These are phyloP conservation scores for Mycena vitilis DNA, from an alignment of 768 basidiomycete species.

Conservation along the genomic window DNA sequence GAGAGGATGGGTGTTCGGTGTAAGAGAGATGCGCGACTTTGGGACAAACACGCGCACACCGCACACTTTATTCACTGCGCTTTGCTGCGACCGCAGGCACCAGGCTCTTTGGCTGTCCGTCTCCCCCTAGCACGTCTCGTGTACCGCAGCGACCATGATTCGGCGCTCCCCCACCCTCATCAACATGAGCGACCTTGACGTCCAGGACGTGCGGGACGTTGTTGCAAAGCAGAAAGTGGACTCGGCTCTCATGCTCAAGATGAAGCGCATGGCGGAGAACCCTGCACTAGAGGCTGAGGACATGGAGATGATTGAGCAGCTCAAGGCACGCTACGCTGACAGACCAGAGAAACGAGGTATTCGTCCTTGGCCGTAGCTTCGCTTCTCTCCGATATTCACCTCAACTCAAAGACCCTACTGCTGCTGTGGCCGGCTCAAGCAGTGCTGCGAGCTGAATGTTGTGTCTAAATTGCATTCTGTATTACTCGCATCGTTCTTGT, in stretches of 20 bases:
- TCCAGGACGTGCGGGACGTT: slow-evolving; percentile 80
- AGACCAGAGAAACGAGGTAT: slow-evolving; percentile 38
- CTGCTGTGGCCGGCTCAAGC: slow-evolving; percentile 16
- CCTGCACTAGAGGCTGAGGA: slow-evolving; percentile 46
- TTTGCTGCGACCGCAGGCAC: slow-evolving; percentile 31
- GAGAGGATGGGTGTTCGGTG: slow-evolving; percentile 22
- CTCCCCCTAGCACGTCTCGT: slow-evolving; percentile 2
- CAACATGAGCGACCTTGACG: slow-evolving; percentile 79
- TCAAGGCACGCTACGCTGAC: slow-evolving; percentile 43
- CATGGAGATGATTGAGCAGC: slow-evolving; percentile 46
- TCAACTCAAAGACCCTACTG: not conserved
- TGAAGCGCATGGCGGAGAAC: slow-evolving; percentile 61
- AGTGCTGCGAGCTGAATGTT: slow-evolving; percentile 5
- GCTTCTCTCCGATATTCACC: not conserved
- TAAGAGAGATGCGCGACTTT: slow-evolving; percentile 3
- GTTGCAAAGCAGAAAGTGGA: slow-evolving; percentile 61
- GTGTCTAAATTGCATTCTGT: not conserved
- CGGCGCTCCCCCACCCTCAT: slow-evolving; percentile 82
- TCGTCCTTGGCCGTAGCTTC: not conserved
- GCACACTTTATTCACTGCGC: slow-evolving; percentile 36
- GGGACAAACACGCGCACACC: slow-evolving; percentile 20
- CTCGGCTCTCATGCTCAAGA: slow-evolving; percentile 51
- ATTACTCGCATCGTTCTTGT: slow-evolving; percentile 1
- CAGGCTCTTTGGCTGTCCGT: not conserved
- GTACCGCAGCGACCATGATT: slow-evolving; percentile 63